Evolutionary conservation across 495 filamentous ascomycete species (phyloP).

Genomic region (Penicillium antarcticum): DNA sequence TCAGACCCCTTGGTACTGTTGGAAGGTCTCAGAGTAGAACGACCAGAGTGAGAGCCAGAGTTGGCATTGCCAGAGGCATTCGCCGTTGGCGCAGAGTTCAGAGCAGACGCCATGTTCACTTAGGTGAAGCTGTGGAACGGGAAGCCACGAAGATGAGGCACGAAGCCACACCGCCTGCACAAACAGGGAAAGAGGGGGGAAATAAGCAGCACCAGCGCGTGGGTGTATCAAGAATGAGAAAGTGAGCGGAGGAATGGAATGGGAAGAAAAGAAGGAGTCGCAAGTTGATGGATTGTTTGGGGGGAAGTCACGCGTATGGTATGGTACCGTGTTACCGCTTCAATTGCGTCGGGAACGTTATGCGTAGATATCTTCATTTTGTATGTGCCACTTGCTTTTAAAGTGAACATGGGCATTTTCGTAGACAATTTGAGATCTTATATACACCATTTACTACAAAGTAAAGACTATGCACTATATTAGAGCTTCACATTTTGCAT

Average conservation of each 20-base stretch:
- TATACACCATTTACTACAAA: too few relatives aligned
- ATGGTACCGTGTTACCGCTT: background rate
- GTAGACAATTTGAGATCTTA: too few relatives aligned
- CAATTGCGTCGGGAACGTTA: too few relatives aligned
- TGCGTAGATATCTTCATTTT: too few relatives aligned
- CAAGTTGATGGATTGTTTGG: background rate
- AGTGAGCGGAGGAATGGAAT: conserved; percentile 2
- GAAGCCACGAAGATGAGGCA: conserved; percentile 33
- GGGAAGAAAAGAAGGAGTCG: conserved; percentile 5
- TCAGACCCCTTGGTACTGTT: conserved; percentile 51
- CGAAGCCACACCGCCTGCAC: conserved; percentile 42
- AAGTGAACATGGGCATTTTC: too few relatives aligned
- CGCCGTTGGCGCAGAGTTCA: conserved; percentile 46
- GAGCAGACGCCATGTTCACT: conserved; percentile 50
- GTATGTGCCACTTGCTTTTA: too few relatives aligned
- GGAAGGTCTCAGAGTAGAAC: conserved; percentile 50
- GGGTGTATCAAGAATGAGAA: background rate
- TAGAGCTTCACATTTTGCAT: too few relatives aligned
- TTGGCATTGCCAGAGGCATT: conserved; percentile 45
- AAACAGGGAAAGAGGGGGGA: conserved; percentile 17
- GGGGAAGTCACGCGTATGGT: conserved; percentile 9
- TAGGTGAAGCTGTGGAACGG: conserved; percentile 37
- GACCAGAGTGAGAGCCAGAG: conserved; percentile 30
- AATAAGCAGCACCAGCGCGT: conserved; percentile 1
- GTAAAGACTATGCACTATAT: too few relatives aligned